Evolutionary conservation across 495 filamentous ascomycete genomes (phyloP).

Genomic region (Antarctomyces pellizariae): DNA sequence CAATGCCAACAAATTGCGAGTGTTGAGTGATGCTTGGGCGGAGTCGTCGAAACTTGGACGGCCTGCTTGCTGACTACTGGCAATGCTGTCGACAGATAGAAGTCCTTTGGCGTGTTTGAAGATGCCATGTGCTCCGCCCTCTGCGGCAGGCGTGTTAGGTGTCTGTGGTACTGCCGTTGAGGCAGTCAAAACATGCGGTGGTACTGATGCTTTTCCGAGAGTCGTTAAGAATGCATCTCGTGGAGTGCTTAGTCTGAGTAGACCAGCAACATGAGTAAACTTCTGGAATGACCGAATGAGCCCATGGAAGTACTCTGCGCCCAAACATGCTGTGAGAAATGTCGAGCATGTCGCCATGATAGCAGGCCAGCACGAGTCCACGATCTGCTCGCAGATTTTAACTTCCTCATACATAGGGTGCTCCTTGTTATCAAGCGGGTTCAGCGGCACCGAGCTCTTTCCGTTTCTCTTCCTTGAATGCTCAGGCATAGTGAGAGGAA

Average conservation of each 20-base stretch:
- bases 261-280: conserved; percentile 80
- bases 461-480: conserved; percentile 30
- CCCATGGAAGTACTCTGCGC: conserved; percentile 83
- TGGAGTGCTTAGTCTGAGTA: conserved; percentile 62
- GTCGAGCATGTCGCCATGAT: conserved; percentile 84
- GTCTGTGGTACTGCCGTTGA: conserved; percentile 20
- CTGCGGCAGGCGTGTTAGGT: conserved; percentile 20
- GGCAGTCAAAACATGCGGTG: conserved; percentile 44
- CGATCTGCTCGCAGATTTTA: conserved; percentile 50
- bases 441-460: conserved; percentile 45
- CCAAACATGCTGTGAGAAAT: conserved; percentile 73
- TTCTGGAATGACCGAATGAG: conserved; percentile 91
- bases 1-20: conserved; percentile 72
- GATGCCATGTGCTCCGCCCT: conserved; percentile 26
- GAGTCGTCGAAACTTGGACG: conserved; percentile 27
- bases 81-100: conserved; percentile 37
- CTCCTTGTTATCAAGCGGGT: conserved; percentile 48
- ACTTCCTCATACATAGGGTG: conserved; percentile 50
- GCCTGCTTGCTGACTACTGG: conserved; percentile 22
- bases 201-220: conserved; percentile 76
- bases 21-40: conserved; percentile 37
- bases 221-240: conserved; percentile 89
- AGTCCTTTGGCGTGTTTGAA: conserved; percentile 39
- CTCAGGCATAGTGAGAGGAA: conserved; percentile 62
- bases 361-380: conserved; percentile 88